Evolutionary conservation across 306 rosid species (phyloP).

Genomic region (Cucurbita pepo): DNA sequence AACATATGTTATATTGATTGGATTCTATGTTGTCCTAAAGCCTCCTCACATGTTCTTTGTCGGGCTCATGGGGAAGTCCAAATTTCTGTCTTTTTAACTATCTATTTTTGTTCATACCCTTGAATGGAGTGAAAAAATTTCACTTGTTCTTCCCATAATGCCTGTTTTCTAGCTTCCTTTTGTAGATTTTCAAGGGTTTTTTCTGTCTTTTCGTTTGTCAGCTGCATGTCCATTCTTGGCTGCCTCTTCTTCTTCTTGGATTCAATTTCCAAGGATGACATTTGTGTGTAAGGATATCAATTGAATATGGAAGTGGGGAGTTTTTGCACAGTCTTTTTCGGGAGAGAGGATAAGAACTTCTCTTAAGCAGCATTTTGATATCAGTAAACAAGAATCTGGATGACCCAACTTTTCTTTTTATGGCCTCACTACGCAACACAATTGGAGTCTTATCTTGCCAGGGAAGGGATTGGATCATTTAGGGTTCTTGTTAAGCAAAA

Average conservation of each 20-base stretch:
- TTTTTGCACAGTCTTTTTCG: neutral
- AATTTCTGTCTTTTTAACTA: neutral
- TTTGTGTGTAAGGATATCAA: neutral
- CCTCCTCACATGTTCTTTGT: constrained; percentile 7
- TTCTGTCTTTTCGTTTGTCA: neutral
- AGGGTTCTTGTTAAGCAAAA: neutral
- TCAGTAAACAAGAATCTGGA: neutral
- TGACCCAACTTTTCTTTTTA: neutral
- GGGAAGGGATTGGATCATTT: neutral
- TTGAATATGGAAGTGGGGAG: neutral
- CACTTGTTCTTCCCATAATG: neutral
- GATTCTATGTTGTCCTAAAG: neutral
- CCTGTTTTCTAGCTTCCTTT: neutral
- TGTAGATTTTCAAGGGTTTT: no score
- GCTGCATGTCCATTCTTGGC: constrained; percentile 4
- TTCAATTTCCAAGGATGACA: constrained; percentile 3
- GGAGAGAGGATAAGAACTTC: neutral
- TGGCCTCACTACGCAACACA: neutral
- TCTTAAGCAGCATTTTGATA: neutral
- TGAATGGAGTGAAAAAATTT: neutral
- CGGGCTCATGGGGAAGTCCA: constrained; percentile 6
- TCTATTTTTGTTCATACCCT: neutral
- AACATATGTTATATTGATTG: neutral
- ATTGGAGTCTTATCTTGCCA: neutral
- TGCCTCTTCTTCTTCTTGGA: neutral